Evolutionary conservation across 768 basidiomycete genomes (phyloP).

Genomic region (Russula compacta): DNA sequence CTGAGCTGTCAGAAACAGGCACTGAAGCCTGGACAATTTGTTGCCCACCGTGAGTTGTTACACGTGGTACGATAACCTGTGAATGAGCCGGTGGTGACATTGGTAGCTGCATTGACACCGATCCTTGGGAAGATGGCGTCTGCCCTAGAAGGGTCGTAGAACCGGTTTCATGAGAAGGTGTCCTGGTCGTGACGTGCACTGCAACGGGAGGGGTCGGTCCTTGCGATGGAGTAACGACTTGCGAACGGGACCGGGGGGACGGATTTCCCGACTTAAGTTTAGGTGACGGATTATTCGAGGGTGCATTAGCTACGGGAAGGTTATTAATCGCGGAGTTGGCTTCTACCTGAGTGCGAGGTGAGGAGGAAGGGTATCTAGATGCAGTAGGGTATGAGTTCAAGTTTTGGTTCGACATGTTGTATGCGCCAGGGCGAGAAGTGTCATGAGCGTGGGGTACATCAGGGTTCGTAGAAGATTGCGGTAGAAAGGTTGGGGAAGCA

Average conservation of each 20-base stretch:
- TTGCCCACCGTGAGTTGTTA: neutral
- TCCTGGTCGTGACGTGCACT: constrained; percentile 12
- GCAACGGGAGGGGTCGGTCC: constrained; percentile 5
- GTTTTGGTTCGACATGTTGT: constrained; percentile 7
- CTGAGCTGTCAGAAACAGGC: neutral
- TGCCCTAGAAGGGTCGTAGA: constrained; percentile 20
- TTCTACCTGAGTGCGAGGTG: constrained; percentile 16
- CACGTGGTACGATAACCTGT: constrained; percentile 1
- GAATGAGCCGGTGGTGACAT: constrained; percentile 13
- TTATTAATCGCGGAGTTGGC: constrained; percentile 6
- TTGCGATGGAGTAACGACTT: constrained; percentile 5
- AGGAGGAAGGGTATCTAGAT: constrained; percentile 16
- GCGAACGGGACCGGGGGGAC: constrained; percentile 18
- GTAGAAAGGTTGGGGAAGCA: neutral
- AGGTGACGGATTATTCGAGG: constrained; percentile 16
- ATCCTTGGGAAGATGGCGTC: constrained; percentile 19
- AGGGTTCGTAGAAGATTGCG: neutral
- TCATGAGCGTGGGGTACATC: constrained; percentile 12
- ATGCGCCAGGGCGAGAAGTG: constrained; percentile 12
- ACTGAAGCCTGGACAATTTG: neutral
- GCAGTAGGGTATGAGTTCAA: constrained; percentile 16
- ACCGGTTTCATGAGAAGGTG: constrained; percentile 19
- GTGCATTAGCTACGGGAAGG: constrained; percentile 8
- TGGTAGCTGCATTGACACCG: constrained; percentile 2
- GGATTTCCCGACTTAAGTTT: constrained; percentile 13